Evolutionary conservation across 352 stramenopile genomes (phyloP), one percentile per base, ranked within the genome.

Genomic region (Plasmopara viticola): DNA sequence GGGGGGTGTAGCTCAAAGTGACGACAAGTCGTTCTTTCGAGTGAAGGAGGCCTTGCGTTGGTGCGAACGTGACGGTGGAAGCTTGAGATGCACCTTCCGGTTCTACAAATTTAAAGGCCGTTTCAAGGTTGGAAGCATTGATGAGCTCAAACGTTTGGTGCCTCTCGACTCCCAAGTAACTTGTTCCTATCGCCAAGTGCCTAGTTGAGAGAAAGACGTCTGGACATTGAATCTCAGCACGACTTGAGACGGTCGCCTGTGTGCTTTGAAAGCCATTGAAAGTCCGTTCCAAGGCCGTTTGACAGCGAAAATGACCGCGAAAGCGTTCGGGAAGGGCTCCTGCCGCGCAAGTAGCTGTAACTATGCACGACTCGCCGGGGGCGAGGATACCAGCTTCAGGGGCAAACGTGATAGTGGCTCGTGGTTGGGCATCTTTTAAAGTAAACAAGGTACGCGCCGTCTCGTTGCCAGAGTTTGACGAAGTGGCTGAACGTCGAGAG

Each of bases 61-160:
- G 79, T 7, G 55, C 45, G 33, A 87, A 78, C 6, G 66, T 63
- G 15, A 90, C 56, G 0, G 9, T 66, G 44, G 74, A 79, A 9
- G 72, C 66, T 46, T 68, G 77, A 13, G 73, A 86, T 4, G 31
- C 42, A 7, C 74, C 74, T 29, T 88, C 66, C 0, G 78, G 79
- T 45, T 89, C 78, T 10, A 76, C 61, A 42, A 88, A 89, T 56
- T 88, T 87, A 62, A 90, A 93, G 1, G 53, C 55, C 14, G 79
- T 74, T 29, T 84, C 74, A 17, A 90, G 70, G 44, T 90, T 93
- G 18, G 82, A 93, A 5, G 89, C 67, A 35, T 93, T 93, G 13
- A 88, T 54, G n/a, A 93, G 69, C 25, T 78, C 41, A 40, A 90
- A 30, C 0, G 58, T 74, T 10, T 70, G 54, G 0, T 60, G 66